Conservation (phyloP, 1,284 basidiomycete species). For the Ustilago vetiveriae region DNA sequence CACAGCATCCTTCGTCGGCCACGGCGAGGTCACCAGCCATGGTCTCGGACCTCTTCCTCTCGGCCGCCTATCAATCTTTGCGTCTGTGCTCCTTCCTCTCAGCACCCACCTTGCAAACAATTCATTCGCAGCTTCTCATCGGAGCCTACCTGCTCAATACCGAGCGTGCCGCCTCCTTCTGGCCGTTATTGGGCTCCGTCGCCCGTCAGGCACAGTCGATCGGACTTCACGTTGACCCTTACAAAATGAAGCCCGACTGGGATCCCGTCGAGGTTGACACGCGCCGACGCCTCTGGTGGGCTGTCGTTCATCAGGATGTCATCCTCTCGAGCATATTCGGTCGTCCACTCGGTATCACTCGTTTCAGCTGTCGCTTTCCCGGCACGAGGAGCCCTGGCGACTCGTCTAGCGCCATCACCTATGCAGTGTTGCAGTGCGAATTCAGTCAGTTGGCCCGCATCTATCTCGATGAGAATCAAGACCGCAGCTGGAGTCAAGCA, state of each 20-base stretch:
- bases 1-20: not conserved
- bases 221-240: slow-evolving; percentile 43
- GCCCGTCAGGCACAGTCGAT: slow-evolving; percentile 47
- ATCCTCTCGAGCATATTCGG: slow-evolving; percentile 45
- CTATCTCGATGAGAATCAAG: slow-evolving; percentile 41
- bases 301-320: slow-evolving; percentile 43
- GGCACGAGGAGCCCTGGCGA: not conserved
- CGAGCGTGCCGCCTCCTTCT: slow-evolving; percentile 39
- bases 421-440: slow-evolving; percentile 37
- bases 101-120: slow-evolving; percentile 42
- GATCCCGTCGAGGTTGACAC: slow-evolving; percentile 36
- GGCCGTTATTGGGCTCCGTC: slow-evolving; percentile 43
- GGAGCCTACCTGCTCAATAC: slow-evolving; percentile 46
- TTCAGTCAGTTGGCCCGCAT: slow-evolving; percentile 27
- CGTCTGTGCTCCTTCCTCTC: slow-evolving; percentile 44
- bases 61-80: slow-evolving; percentile 43
- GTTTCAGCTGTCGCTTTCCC: slow-evolving; percentile 34
- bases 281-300: slow-evolving; percentile 45
- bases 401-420: slow-evolving; percentile 7
- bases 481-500: slow-evolving; percentile 32
- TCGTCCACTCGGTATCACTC: slow-evolving; percentile 41
- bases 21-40: slow-evolving; percentile 21
- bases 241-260: slow-evolving; percentile 33
- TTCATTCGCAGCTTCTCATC: slow-evolving; percentile 49
- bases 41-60: slow-evolving; percentile 44